Base-by-base conservation (phyloP, 2,329 filamentous ascomycete species). In the Colletotrichum lentis region DNA sequence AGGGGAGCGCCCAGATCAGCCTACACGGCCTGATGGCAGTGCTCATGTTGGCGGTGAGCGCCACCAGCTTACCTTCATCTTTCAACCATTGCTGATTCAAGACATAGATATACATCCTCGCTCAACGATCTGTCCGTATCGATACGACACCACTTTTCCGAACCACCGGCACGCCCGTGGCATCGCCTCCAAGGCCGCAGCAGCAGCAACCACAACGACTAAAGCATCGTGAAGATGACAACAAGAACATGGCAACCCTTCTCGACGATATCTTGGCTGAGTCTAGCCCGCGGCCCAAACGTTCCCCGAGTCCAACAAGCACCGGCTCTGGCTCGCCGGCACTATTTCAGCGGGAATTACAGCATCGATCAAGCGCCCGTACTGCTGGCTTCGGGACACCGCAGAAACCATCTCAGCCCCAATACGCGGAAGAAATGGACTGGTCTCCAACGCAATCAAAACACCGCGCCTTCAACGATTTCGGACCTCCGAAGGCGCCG, bases 351-450 rank as follows among this genome's bases (percentile, higher is more conserved):
- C 57, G 55, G 2, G 56, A 55, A 50, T 14, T 62, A 27, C 49
- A 71, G 64, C 37, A 69, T n/a, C 24, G 67, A 72, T 7, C 66
- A 62, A 46, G 55, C 64, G 46, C n/a, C n/a, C 63, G 35, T 16
- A 68, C 62, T 14, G 56, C 64, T 31, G 66, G 58, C 44, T 59
- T 71, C 12, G 67, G 57, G 12, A 43, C 75, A n/a, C 64, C 72
- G 2, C 69, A 71, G 47, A 72, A 62, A 14, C 67, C 56, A 2
- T 70, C 71, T 43, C 69, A 74, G 24, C 60, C 70, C 1, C 77
- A 80, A 10, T 80, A 84, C 64, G 80, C 80, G 1, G 86, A 90
- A 46, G 85, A 85, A 63, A 94, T 94, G 91, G 91, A 94, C 73
- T 93, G 91, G 88, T 86, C 88, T 2, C 89, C 90, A 0, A 88